Base-by-base conservation (phyloP, 768 basidiomycete species). In the Coprinopsis cinerea region DNA sequence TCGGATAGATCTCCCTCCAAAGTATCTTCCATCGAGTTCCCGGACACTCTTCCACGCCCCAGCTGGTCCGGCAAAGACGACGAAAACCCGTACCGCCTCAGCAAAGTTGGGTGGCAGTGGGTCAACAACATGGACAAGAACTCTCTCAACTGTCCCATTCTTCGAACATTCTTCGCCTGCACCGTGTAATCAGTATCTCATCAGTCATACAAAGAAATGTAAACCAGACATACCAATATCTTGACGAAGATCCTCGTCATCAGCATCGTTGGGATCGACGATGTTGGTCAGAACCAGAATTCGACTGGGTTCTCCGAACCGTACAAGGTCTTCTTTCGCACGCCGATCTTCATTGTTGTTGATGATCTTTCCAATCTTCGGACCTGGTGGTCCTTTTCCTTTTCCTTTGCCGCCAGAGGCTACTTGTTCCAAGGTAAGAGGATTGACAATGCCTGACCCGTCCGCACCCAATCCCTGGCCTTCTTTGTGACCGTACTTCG, bases 41-140 rank as follows among this genome's bases (percentile, higher is more conserved):
- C 92, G 80, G 2, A 94, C 90, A 0, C 92, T 93, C 66, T 92
- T 91, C 94, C 93, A 98, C 4, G 94, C 95, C 10, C 92, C 95
- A 0, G 79, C 93, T 3, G 90, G 89, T 1, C 94, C 95, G 0
- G 83, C 82, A 59, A 95, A 98, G 46, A 88, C 70, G 14, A 97
- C 86, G 61, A 96, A 98, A 47, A 97, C 85, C 45, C 93, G 83
- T 3, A 96, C 86, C 1, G 85, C 82, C n/a, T 92, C 86, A n/a
- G 83, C 82, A 1, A 80, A 73, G 42, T 84, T 74, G 2, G 65
- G 54, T 0, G 90, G 79, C 1, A 77, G 69, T 1, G 91, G 89
- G 35, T 83, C 72, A 39, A 88, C 78, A 32, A 80, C 67, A 57
- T 97, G 93, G 1, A 96, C 78, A 22, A 93, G 68, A 10, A 96